phyloP scores from a whole-genome alignment of 441 rosid species.

The Pelargonium cotyledonis region DNA sequence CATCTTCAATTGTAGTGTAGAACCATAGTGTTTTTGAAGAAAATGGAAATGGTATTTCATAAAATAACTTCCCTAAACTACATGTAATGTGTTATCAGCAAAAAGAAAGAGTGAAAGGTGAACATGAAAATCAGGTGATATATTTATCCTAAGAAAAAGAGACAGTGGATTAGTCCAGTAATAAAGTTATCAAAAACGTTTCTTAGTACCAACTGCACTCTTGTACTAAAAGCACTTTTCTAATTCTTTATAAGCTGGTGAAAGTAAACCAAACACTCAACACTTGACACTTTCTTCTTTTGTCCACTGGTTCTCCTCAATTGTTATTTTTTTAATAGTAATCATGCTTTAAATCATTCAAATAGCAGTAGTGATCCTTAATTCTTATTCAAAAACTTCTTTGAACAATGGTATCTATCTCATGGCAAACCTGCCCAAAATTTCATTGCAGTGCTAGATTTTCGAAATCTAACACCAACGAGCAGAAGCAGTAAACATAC shows the following conservation, averaged over 20 bases:
- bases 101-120: no score
- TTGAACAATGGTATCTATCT: background rate
- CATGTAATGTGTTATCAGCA: no score
- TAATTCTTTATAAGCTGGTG: no score
- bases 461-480: background rate
- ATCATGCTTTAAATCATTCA: background rate
- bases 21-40: background rate
- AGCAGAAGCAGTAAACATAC: no score
- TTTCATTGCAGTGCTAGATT: background rate
- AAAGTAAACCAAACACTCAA: no score
- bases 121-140: no score
- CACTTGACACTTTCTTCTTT: constrained; percentile 2
- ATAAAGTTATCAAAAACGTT: no score
- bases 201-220: background rate
- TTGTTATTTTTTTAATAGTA: background rate
- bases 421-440: background rate
- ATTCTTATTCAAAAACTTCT: no score
- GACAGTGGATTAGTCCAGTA: no score
- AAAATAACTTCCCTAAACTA: background rate
- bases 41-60: constrained; percentile 9
- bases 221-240: no score
- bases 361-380: background rate
- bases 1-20: background rate
- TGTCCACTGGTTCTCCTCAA: constrained; percentile 9
- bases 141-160: no score